A percentile compares a stretch with the other conserved stretches of the same genome.
Evolutionary conservation across 768 basidiomycete genomes (phyloP).

Genomic region (Suillus tomentosus): DNA sequence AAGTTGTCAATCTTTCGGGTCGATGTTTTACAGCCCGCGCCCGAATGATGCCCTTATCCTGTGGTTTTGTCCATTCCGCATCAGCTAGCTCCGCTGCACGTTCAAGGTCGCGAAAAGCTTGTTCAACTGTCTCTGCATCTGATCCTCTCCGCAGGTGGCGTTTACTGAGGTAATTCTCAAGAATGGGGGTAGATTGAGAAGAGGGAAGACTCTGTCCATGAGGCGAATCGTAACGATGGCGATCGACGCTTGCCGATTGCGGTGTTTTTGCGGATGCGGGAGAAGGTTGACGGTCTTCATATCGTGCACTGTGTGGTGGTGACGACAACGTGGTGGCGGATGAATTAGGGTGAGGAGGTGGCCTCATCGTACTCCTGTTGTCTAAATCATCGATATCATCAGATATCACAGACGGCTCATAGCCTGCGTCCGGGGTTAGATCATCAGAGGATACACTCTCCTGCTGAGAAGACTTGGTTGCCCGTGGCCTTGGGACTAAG

Average conservation of each 20-base stretch:
- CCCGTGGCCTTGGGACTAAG: conserved; percentile 47
- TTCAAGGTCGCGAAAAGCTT: conserved; percentile 24
- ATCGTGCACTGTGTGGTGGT: conserved; percentile 43
- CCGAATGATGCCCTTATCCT: not conserved
- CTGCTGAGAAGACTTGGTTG: conserved; percentile 58
- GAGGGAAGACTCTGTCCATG: conserved; percentile 26
- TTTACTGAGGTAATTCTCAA: conserved; percentile 35
- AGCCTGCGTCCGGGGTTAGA: conserved; percentile 57
- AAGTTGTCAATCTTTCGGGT: conserved; percentile 13
- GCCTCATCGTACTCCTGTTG: conserved; percentile 46
- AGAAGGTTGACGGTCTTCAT: conserved; percentile 39
- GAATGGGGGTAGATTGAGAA: conserved; percentile 29
- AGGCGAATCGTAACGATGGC: conserved; percentile 28
- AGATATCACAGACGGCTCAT: conserved; percentile 58
- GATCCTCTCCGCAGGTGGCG: conserved; percentile 32
- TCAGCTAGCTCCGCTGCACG: conserved; percentile 24
- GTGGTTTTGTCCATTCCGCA: conserved; percentile 16
- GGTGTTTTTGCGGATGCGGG: conserved; percentile 33
- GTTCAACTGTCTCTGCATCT: conserved; percentile 29
- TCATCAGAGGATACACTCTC: conserved; percentile 72
- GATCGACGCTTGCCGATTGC: conserved; percentile 26
- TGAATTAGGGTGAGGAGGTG: conserved; percentile 37
- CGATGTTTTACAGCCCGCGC: not conserved
- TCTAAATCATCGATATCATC: conserved; percentile 65
- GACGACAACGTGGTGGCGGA: conserved; percentile 37